Evolutionary conservation across 768 basidiomycete species (phyloP), one percentile per base, ranked within the genome.

Genomic region (Baorangia bicolor): DNA sequence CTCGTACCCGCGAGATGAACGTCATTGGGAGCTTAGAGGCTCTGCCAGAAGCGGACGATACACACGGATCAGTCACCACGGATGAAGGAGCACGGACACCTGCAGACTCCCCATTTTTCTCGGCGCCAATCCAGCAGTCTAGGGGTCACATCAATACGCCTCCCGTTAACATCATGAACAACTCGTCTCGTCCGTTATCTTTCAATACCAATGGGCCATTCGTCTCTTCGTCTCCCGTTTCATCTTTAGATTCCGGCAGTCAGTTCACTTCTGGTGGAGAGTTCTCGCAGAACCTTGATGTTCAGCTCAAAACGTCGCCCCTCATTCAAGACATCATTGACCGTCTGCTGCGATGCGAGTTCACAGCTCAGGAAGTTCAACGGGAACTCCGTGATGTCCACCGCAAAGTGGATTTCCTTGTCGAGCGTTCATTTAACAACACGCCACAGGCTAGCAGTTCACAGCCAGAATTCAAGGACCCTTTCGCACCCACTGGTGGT

Each of bases 381-480:
- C 81, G 83, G 9, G 87, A 91, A 62, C 76, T 94, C 38, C 76
- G 76, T 12, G 88, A 91, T 62, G 78, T 94, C 44, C 82, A 86
- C 59, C 85, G 83, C 67, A 94, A 93, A 74, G 82, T 93, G 56
- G 84, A 87, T 65, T 63, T 91, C 16, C 77, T 94, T 51, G 75
- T 93, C 28, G 90, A 92, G 57, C 83, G 86, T 27, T 80, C 83
- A 12, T 67, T 88, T 50, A 64, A 56, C 46, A 67, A 42, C 39
- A 35, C 42, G n/a, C 50, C 54, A 27, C 64, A 53, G 63, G 61
- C 47, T n/a, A 50, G 45, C 63, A 65, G 23, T 53, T 61, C 59
- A 28, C 80, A 84, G 54, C 87, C 87, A n/a, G 90, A 91, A 62
- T 92, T 92, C 77, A 87, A 88, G 66, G 85, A 92, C 65, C 90